Evolutionary conservation across 768 basidiomycete species (phyloP), one percentile per base, ranked within the genome.

Genomic region (Tulasnella sp.): DNA sequence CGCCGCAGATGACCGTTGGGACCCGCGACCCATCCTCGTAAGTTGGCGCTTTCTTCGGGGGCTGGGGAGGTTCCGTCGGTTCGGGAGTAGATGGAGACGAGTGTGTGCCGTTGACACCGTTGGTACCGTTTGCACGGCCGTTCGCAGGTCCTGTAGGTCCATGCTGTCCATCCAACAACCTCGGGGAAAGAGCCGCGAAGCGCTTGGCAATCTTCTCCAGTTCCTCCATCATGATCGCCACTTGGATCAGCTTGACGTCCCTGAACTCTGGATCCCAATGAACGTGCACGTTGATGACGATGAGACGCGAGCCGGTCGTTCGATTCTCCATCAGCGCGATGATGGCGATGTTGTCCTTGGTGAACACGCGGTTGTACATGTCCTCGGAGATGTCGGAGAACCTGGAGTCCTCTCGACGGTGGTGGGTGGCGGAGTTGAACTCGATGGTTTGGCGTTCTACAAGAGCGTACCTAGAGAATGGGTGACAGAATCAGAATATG

Each of bases 311-410:
- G 47, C 95, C 95, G 0, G 95, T 92, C 44, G 87, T 85, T 74
- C 86, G 87, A 80, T 91, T 90, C 82, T 99, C 97, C 78, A 98
- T 84, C 36, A 94, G 85, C 76, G 88, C 88, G 72, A 95, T 83
- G 75, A 94, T 88, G 62, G 94, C 94, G 75, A 98, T 92, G 78
- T 98, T 88, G 80, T 98, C 96, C 79, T 94, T 92, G 74, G 91
- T 90, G 76, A 98, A 86, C 70, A 98, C 94, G 37, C 97, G 94
- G 78, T 98, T 98, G 86, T 98, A 98, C 95, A 98, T 95, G 83
- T 98, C 96, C 77, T 98, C 95, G 19, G 94, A 96, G 84, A 94
- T 94, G 88, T 77, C 94, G 91, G 87, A 98, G 90, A 22, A 47
- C 29, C 47, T 70, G 7, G 41, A 36, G 52, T 70, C 69, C 14